Evolutionary conservation across 352 stramenopile species (phyloP).

Genomic region (Phytophthora colocasiae): DNA sequence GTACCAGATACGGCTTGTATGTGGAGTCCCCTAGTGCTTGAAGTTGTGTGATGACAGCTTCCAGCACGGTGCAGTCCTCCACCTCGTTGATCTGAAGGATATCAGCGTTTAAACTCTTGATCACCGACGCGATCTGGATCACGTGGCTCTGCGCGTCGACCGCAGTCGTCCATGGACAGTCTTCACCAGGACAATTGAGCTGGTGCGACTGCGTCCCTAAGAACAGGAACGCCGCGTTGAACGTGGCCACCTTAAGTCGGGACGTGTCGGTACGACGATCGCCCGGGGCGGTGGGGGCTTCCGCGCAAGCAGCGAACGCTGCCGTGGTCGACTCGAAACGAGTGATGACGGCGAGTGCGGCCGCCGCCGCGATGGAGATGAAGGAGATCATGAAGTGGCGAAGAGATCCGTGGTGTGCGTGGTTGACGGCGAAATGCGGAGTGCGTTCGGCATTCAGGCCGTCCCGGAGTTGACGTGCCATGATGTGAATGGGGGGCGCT

Average conservation of each 20-base stretch:
- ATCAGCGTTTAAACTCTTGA: conserved; percentile 61
- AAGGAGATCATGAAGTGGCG: conserved; percentile 48
- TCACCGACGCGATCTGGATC: conserved; percentile 54
- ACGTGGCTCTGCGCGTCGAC: conserved; percentile 55
- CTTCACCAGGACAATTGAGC: conserved; percentile 53
- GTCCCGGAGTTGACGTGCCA: conserved; percentile 19
- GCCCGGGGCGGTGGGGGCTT: conserved; percentile 43
- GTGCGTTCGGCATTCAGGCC: conserved; percentile 23
- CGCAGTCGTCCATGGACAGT: conserved; percentile 62
- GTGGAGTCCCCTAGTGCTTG: conserved; percentile 51
- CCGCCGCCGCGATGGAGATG: conserved; percentile 18
- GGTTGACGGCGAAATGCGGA: conserved; percentile 30
- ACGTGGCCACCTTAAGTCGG: conserved; percentile 71
- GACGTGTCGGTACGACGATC: conserved; percentile 57
- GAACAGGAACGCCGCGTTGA: conserved; percentile 73
- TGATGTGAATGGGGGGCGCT: conserved; percentile 7
- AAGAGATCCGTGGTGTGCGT: conserved; percentile 12
- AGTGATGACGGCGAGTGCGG: conserved; percentile 22
- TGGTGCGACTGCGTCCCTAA: conserved; percentile 46
- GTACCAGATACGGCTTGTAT: conserved; percentile 73
- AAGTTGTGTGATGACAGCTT: conserved; percentile 60
- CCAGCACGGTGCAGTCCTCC: conserved; percentile 60
- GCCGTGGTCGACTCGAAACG: conserved; percentile 33
- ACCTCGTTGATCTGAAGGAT: conserved; percentile 78
- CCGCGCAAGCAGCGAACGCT: conserved; percentile 51